Percentiles rank a stretch among this genome's conserved stretches.
phyloP scores from a whole-genome alignment of 2,329 filamentous ascomycete genomes.

The Colletotrichum sp. region DNA sequence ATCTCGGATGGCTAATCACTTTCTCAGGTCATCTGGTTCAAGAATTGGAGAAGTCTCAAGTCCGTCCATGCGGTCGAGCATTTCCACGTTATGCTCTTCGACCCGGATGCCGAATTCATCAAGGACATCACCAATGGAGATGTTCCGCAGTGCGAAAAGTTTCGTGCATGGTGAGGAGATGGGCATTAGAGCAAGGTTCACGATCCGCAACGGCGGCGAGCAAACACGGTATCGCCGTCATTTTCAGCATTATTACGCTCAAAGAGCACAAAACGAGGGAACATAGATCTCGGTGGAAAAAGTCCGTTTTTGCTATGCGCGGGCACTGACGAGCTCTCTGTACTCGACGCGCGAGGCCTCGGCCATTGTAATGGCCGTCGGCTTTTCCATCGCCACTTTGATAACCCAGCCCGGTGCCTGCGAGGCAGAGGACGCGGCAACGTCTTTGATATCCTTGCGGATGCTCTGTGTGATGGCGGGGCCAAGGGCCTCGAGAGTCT shows the following conservation, averaged over 20 bases:
- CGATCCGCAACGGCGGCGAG: background rate
- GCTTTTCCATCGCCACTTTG: slow-evolving; percentile 71
- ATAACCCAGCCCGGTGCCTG: slow-evolving; percentile 50
- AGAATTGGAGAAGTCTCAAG: slow-evolving; percentile 87
- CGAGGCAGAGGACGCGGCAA: background rate
- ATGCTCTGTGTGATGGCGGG: slow-evolving; percentile 51
- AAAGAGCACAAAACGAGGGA: background rate
- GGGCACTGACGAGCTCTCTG: background rate
- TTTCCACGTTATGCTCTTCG: slow-evolving; percentile 90
- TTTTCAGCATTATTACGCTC: background rate
- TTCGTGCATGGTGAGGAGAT: slow-evolving; percentile 5
- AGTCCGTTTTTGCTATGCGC: background rate
- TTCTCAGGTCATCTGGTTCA: slow-evolving; percentile 71
- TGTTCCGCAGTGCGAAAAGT: slow-evolving; percentile 64
- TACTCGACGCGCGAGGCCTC: slow-evolving; percentile 72
- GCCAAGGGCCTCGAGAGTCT: slow-evolving; percentile 68
- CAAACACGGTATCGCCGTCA: background rate
- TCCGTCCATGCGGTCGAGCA: slow-evolving; percentile 89
- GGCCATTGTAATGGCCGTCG: slow-evolving; percentile 74
- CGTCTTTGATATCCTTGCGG: slow-evolving; percentile 44
- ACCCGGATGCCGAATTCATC: slow-evolving; percentile 75
- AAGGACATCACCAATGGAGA: slow-evolving; percentile 75
- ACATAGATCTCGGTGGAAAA: background rate
- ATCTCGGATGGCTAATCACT: background rate
- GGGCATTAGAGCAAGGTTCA: background rate